A percentile compares a stretch with the other conserved stretches of the same genome.
Evolutionary conservation across 2,329 filamentous ascomycete species (phyloP).

Genomic region (Talaromyces sp.): DNA sequence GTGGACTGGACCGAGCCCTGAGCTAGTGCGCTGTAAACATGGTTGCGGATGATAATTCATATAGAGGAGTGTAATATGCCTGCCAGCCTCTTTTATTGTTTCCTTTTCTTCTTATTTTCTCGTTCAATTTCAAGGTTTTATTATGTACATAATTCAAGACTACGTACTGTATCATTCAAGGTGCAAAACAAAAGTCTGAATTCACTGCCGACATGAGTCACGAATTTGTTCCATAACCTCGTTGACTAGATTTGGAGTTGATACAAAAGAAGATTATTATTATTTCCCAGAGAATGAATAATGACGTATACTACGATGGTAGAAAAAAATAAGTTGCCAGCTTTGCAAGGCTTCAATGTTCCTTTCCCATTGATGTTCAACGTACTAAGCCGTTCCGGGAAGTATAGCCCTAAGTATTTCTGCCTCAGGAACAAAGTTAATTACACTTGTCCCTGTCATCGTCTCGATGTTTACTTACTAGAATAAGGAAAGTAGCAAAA

Average conservation of each 20-base stretch:
- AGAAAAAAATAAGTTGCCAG: neutral
- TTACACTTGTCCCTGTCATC: neutral
- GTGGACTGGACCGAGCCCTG: slow-evolving; percentile 89
- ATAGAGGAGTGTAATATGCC: neutral
- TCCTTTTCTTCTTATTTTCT: neutral
- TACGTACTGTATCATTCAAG: neutral
- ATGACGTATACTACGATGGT: neutral
- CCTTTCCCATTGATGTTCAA: neutral
- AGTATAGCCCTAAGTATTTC: neutral
- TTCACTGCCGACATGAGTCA: neutral
- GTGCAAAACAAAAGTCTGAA: neutral
- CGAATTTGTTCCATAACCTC: neutral
- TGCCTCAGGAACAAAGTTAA: neutral
- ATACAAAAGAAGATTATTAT: neutral
- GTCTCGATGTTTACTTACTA: neutral
- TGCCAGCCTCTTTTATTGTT: neutral
- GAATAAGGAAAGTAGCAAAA: neutral
- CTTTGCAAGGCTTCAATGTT: neutral
- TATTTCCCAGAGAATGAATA: neutral
- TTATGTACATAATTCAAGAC: neutral
- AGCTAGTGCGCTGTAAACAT: neutral
- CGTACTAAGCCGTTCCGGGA: neutral
- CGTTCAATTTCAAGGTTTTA: neutral
- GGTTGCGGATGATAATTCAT: neutral
- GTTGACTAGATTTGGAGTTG: neutral